Evolutionary conservation across 108 stramenopile genomes (phyloP).

Genomic region (Skeletonema menzelii): DNA sequence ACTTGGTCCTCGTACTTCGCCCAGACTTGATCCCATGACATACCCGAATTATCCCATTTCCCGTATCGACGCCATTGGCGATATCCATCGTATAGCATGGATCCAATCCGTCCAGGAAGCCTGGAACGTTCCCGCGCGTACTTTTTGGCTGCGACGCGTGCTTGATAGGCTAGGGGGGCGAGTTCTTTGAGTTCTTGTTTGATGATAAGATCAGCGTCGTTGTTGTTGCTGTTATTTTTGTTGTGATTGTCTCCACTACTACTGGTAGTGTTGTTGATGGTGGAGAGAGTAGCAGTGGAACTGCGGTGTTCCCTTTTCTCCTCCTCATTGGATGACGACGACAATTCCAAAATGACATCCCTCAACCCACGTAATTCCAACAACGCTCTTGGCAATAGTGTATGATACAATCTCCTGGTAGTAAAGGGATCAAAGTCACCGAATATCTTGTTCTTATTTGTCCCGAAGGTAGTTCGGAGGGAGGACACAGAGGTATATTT

Average conservation of each 20-base stretch:
- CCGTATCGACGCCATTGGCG: slow-evolving; percentile 81
- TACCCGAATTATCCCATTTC: slow-evolving; percentile 76
- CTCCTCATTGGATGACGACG: too few species aligned
- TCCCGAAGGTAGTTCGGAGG: slow-evolving; percentile 75
- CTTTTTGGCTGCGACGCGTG: slow-evolving; percentile 89
- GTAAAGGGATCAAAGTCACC: slow-evolving; percentile 81
- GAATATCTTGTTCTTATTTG: slow-evolving; percentile 83
- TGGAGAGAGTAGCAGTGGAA: neutral
- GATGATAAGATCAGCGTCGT: slow-evolving; percentile 9
- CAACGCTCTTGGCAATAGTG: slow-evolving; percentile 78
- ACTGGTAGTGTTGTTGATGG: too few species aligned
- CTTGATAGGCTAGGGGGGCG: slow-evolving; percentile 91
- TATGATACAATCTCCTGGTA: slow-evolving; percentile 81
- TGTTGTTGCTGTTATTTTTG: neutral
- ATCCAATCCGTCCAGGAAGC: slow-evolving; percentile 79
- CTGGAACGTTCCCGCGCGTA: slow-evolving; percentile 90
- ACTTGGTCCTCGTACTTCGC: slow-evolving; percentile 88
- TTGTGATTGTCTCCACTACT: neutral
- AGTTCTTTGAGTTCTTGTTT: slow-evolving; percentile 68
- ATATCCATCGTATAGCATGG: slow-evolving; percentile 89
- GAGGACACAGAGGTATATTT: slow-evolving; percentile 76
- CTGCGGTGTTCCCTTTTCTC: too few species aligned
- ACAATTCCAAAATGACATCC: slow-evolving; percentile 28
- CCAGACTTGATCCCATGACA: slow-evolving; percentile 95
- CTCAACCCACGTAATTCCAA: slow-evolving; percentile 59